These are phyloP conservation scores for Knoxdaviesia capensis DNA, from an alignment of 2,329 filamentous ascomycete genomes.

Conservation along the genomic window DNA sequence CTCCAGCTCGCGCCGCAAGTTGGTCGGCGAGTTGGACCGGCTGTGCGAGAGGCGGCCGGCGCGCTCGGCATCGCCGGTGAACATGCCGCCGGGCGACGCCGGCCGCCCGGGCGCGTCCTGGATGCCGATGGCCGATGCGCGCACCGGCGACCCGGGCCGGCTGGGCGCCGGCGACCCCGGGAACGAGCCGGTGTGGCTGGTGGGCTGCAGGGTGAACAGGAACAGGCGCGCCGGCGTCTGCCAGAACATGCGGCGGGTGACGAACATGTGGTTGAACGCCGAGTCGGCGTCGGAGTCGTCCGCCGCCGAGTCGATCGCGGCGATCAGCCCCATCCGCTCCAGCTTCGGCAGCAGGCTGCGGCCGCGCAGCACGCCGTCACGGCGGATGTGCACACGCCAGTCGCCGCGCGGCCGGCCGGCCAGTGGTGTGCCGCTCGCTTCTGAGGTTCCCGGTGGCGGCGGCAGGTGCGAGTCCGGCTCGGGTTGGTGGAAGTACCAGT, in stretches of 20 bases:
- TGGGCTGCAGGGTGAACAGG: conserved; percentile 62
- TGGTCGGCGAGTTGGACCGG: conserved; percentile 2
- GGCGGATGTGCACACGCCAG: conserved; percentile 68
- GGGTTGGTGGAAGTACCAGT: conserved; percentile 92
- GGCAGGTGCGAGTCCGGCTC: conserved; percentile 45
- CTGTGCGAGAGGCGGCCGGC: background rate
- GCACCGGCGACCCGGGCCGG: conserved; percentile 32
- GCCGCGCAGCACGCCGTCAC: conserved; percentile 74
- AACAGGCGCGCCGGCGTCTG: conserved; percentile 76
- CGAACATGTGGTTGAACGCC: conserved; percentile 65
- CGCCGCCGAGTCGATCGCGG: conserved; percentile 55
- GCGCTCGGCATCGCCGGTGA: background rate
- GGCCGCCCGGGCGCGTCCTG: too few species aligned
- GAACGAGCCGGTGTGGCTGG: conserved; percentile 15
- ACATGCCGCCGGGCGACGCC: too few species aligned
- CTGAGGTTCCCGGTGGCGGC: too few species aligned
- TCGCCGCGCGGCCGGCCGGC: conserved; percentile 60
- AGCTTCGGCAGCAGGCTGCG: conserved; percentile 73
- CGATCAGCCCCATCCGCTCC: conserved; percentile 78
- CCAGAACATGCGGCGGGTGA: conserved; percentile 70
- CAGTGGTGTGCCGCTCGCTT: conserved; percentile 44
- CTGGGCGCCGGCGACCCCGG: conserved; percentile 32
- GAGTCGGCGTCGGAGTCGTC: conserved; percentile 39
- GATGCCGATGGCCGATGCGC: too few species aligned
- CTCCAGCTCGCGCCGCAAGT: too few species aligned